Evolutionary conservation across 2,329 filamentous ascomycete species (phyloP), one percentile per base, ranked within the genome.

Genomic region (Ophiostoma australiae): DNA sequence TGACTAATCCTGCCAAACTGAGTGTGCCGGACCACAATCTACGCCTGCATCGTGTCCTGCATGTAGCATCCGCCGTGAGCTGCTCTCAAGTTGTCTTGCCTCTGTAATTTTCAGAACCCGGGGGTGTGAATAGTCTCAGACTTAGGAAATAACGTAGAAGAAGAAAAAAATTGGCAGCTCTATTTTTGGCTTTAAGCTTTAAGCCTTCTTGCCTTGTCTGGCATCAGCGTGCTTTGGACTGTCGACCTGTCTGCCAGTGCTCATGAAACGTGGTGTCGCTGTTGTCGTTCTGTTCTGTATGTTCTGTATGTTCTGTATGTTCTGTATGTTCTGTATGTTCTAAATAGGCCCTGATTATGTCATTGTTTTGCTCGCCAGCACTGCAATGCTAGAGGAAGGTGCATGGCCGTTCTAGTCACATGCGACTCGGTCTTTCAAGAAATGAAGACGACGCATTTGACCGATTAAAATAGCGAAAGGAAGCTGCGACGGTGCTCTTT

Each of bases 11-110:
- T 31, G 4, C 5, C 23, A 58, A 1, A 0, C 0, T 15, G 23
- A 27, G 52, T 11, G 10, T 58, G 52, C 52, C 63, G 37, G 66
- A 52, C 66, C 41, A 35, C 66, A 33, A 68, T 68, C 66, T 68
- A 68, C 39, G 66, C 41, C 66, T 23, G 66, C 39, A 68, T 48
- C 41, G 27, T 23, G 65, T 41, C 23, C 27, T 39, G 7, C n/a
- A 39, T 37, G 39, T 68, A 68, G 67, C 27, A 48, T 41, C 68
- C 69, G 52, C n/a, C 52, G 23, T 27, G 23, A 13, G 10, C 5
- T 11, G 4, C 52, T 58, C 52, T 58, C 44, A 58, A 27, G 13
- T 15, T n/a, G 23, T 58, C 52, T 11, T 27, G 10, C 52, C 52
- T 58, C n/a, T 58, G 52, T 58, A 58, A 27, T 58, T 58, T 13